Evolutionary conservation across 2,329 filamentous ascomycete genomes (phyloP).

Genomic region (Cryphonectria naterciae): DNA sequence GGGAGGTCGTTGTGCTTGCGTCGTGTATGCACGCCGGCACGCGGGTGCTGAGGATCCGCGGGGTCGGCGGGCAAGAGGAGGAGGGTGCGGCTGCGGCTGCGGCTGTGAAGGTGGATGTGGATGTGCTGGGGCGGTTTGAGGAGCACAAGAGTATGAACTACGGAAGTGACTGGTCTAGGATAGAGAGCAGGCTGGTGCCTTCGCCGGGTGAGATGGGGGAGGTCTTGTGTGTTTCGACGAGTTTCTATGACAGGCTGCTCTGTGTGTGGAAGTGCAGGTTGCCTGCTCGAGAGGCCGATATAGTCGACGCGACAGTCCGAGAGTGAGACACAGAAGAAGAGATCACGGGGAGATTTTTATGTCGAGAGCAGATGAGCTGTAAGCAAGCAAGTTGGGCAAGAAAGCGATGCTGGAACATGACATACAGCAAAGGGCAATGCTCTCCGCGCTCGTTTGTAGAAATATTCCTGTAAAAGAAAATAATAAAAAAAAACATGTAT

Average conservation of each 20-base stretch:
- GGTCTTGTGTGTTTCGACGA: slow-evolving; percentile 66
- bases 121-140: slow-evolving; percentile 72
- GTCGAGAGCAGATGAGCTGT: background rate
- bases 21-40: slow-evolving; percentile 94
- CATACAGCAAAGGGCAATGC: background rate
- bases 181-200: slow-evolving; percentile 2
- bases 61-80: slow-evolving; percentile 36
- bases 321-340: background rate
- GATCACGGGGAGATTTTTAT: too few species aligned
- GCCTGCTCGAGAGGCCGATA: background rate
- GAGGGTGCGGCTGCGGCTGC: too few species aligned
- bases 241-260: slow-evolving; percentile 74
- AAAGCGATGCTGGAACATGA: background rate
- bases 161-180: slow-evolving; percentile 70
- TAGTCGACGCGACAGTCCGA: background rate
- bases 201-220: slow-evolving; percentile 35
- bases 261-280: slow-evolving; percentile 62
- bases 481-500: background rate
- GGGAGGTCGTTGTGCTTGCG: slow-evolving; percentile 55
- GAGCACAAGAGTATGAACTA: slow-evolving; percentile 97
- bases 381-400: too few species aligned
- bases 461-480: too few species aligned
- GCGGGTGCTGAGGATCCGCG: slow-evolving; percentile 59
- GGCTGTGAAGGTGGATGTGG: slow-evolving; percentile 58
- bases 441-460: too few species aligned